Percentiles rank a stretch among this genome's conserved stretches.
Conservation (phyloP, 2,329 filamentous ascomycete genomes). For the Venturia aucupariae region DNA sequence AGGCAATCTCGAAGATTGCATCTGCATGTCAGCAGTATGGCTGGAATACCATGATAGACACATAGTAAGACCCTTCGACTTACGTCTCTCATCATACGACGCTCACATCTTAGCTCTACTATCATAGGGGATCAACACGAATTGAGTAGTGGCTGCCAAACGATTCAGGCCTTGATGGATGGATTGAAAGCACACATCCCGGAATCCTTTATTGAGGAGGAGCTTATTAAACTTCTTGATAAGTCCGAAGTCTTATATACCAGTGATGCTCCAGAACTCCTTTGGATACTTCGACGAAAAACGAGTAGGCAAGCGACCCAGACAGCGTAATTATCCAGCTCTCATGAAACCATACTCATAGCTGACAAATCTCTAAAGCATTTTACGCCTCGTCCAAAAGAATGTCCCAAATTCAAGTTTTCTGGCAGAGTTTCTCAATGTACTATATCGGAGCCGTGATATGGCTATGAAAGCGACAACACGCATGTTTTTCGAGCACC, state of each 20-base stretch:
- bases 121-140: neutral
- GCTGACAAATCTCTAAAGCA: neutral
- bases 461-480: neutral
- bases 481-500: neutral
- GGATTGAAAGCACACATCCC: neutral
- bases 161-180: neutral
- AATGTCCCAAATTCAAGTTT: slow-evolving; percentile 1
- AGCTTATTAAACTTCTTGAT: neutral
- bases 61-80: neutral
- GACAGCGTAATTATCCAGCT: neutral
- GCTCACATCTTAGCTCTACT: neutral
- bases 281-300: neutral
- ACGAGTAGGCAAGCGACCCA: neutral
- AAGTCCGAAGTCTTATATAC: neutral
- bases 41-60: neutral
- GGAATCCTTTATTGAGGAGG: neutral
- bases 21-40: neutral
- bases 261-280: neutral
- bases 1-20: neutral
- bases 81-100: neutral
- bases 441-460: neutral
- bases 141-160: neutral
- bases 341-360: neutral
- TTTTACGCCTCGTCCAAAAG: neutral
- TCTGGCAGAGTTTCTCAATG: neutral